Conservation (phyloP, 495 filamentous ascomycete genomes). For the Neurospora sp. region DNA sequence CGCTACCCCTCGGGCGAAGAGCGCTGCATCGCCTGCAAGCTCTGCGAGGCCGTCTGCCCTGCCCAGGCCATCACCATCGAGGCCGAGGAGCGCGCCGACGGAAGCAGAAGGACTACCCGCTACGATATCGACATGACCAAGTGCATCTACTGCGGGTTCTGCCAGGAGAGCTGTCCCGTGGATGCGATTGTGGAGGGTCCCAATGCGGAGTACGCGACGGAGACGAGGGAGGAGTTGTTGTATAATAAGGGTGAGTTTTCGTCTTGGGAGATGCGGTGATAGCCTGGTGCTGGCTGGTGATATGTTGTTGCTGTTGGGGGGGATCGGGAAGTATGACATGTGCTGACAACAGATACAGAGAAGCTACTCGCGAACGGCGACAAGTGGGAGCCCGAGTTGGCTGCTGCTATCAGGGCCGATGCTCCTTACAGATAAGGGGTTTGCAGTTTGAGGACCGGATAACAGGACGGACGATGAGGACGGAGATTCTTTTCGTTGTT, state of each 20-base stretch:
- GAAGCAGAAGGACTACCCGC: constrained; percentile 84
- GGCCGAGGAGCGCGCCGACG: constrained; percentile 94
- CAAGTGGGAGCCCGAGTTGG: constrained; percentile 97
- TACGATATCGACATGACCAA: constrained; percentile 99
- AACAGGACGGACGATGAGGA: not conserved
- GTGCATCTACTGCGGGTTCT: constrained; percentile 99
- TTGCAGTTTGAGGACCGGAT: not conserved
- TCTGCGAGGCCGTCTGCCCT: constrained; percentile 96
- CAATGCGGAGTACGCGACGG: constrained; percentile 95
- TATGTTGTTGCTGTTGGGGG: not conserved
- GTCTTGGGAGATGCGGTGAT: not conserved
- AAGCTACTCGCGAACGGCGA: constrained; percentile 83
- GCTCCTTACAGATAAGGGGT: constrained; percentile 67
- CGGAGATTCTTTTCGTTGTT: not conserved
- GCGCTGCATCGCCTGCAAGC: constrained; percentile 98
- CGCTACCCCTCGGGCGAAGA: constrained; percentile 96
- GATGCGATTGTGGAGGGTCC: constrained; percentile 96
- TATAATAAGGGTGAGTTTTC: constrained; percentile 80
- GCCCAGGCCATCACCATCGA: constrained; percentile 97
- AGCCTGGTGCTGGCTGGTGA: too few species aligned
- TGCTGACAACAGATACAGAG: constrained; percentile 21
- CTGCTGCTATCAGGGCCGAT: constrained; percentile 81
- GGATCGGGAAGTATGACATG: not conserved
- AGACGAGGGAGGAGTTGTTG: constrained; percentile 91
- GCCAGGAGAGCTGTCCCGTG: constrained; percentile 97